Percentiles rank a stretch among this genome's conserved stretches.
These are phyloP conservation scores for Aphanomyces astaci DNA, from an alignment of 352 stramenopile genomes.

Conservation along the genomic window DNA sequence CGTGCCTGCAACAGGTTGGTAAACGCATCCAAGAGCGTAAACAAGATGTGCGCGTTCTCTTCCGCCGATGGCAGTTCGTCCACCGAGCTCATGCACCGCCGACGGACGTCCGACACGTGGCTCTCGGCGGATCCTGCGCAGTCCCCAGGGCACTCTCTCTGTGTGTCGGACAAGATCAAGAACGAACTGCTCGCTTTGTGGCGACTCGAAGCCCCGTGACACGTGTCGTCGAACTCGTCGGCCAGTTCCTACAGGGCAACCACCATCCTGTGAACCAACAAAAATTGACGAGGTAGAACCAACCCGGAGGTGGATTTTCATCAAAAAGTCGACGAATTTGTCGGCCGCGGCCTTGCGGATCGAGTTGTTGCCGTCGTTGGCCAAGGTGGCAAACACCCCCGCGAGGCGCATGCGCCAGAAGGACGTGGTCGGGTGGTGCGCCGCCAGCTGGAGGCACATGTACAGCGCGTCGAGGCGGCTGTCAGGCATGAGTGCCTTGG, in stretches of 20 bases:
- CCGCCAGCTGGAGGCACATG: slow-evolving; percentile 11
- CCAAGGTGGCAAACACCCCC: slow-evolving; percentile 14
- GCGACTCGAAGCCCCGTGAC: neutral
- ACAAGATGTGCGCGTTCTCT: slow-evolving; percentile 10
- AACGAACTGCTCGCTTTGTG: slow-evolving; percentile 5
- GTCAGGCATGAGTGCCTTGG: slow-evolving; percentile 22
- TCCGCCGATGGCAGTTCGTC: neutral
- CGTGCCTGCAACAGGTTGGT: slow-evolving; percentile 20
- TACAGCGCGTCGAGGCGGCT: slow-evolving; percentile 19
- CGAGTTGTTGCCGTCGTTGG: slow-evolving; percentile 21
- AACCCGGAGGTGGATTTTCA: slow-evolving; percentile 14
- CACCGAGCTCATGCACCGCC: slow-evolving; percentile 7
- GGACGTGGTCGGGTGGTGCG: neutral
- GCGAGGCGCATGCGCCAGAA: slow-evolving; percentile 15
- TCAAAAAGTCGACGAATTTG: slow-evolving; percentile 18
- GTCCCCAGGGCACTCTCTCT: neutral
- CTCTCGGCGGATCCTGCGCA: slow-evolving; percentile 19
- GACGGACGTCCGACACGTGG: slow-evolving; percentile 12
- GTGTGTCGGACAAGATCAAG: slow-evolving; percentile 16
- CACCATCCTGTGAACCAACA: neutral
- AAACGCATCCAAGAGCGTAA: slow-evolving; percentile 18
- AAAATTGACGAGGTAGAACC: neutral
- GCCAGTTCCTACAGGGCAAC: slow-evolving; percentile 7
- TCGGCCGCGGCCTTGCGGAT: slow-evolving; percentile 18
- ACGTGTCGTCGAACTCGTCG: slow-evolving; percentile 3